Evolutionary conservation across 495 filamentous ascomycete genomes (phyloP).

Genomic region (Immersiella caudata): DNA sequence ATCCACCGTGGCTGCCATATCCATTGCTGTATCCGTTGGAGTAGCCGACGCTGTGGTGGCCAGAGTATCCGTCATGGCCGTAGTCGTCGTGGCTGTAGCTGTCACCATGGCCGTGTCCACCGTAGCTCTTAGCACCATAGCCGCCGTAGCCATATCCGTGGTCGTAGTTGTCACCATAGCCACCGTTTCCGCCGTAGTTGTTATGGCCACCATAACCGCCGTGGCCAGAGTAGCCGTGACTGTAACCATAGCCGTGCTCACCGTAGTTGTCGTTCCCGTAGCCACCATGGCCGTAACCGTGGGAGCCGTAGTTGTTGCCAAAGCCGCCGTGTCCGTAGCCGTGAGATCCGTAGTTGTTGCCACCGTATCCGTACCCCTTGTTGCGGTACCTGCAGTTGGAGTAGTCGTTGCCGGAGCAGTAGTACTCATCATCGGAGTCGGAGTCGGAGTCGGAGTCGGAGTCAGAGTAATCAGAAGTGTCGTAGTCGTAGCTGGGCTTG

Average conservation of each 20-base stretch:
- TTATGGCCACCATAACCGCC: slow-evolving; percentile 7
- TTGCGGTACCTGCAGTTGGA: slow-evolving; percentile 9
- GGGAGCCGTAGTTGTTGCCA: not conserved
- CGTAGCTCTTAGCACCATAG: not conserved
- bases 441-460: slow-evolving; percentile 22
- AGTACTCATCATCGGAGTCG: slow-evolving; percentile 18
- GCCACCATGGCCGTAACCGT: not conserved
- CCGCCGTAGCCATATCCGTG: slow-evolving; percentile 3
- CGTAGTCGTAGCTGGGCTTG: not conserved
- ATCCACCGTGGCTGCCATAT: not conserved
- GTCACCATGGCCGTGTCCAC: not conserved
- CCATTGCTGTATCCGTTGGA: slow-evolving; percentile 12
- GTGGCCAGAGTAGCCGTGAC: not conserved
- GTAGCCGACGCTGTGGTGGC: not conserved
- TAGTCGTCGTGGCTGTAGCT: not conserved
- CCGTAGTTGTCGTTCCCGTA: slow-evolving; percentile 5
- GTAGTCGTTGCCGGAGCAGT: slow-evolving; percentile 12
- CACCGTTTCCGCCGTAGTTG: slow-evolving; percentile 1
- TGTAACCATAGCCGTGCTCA: slow-evolving; percentile 8
- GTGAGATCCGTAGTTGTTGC: not conserved
- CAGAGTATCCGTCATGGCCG: slow-evolving; percentile 6
- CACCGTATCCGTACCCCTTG: not conserved
- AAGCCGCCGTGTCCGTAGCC: not conserved
- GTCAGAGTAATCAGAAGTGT: not conserved
- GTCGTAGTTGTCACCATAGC: slow-evolving; percentile 1